Evolutionary conservation across 441 rosid genomes (phyloP), one percentile per base, ranked within the genome.

Genomic region (Erodium trifolium): DNA sequence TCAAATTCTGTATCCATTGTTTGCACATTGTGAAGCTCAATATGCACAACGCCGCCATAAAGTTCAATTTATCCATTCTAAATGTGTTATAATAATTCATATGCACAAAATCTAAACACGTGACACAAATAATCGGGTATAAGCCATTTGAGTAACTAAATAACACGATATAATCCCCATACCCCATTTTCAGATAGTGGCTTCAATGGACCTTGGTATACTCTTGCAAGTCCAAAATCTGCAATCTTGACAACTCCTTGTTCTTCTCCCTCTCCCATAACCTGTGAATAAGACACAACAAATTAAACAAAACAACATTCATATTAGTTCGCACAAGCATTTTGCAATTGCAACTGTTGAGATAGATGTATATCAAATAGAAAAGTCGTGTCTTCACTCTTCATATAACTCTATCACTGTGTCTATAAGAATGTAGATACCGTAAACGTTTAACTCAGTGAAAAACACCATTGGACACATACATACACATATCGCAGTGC

Each of bases 241-340:
- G 93, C 97, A 73, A 92, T 90, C 80, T 92, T 94, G 68, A 94
- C 91, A 11, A 92, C 81, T 17, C 99, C 98, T 23, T 87, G 89
- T 69, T 94, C 99, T 31, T 94, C 99, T 78, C 85, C 97, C 0
- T 94, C 99, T 37, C 99, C 99, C 97, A 91, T 94, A 29, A 76
- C 78, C 78, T 76, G 74, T 4, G 27, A 31, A 35, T 35, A 23
- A 23, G 39, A 70, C 23, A 8, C 47, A 13, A 8, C 47, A 13
- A 27, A 23, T 41, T 16, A 55, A 29, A 19, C 43, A 18, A 5
- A 35, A 3, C 67, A 6, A 67, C 37, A 49, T 29, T 29, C 69
- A 23, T 23, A 12, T 29, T 5, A 64, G 67, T 27, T 31, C 14
- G 0, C 4, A 13, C 2, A 49, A 67, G 17, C 17, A 9, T 18